A percentile compares a stretch with the other conserved stretches of the same genome.
Conservation (phyloP, 345 rosid species). For the Populus deltoides region DNA sequence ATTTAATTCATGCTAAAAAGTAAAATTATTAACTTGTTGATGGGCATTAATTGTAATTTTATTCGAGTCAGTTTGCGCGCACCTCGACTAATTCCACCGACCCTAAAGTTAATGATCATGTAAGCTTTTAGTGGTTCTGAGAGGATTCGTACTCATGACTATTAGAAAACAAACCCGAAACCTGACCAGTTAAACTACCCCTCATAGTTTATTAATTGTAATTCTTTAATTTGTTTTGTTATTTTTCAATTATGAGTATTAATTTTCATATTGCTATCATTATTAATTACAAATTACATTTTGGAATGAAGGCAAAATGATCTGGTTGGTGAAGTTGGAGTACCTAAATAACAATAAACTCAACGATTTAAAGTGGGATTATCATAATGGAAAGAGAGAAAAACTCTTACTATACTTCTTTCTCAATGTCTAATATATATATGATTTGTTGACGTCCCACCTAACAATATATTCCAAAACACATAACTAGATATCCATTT, state of each 20-base stretch:
- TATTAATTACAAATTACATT: not conserved
- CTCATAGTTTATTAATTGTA: too few relatives aligned
- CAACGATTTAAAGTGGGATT: not conserved
- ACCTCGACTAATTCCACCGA: accelerated
- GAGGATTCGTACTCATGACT: accelerated
- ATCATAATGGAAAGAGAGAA: not conserved
- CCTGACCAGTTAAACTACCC: accelerated
- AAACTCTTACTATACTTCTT: not conserved
- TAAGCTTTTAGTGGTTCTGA: accelerated
- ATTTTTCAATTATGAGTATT: not conserved
- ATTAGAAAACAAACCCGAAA: accelerated
- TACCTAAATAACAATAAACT: not conserved
- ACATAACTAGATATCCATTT: not conserved
- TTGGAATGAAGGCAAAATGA: not conserved
- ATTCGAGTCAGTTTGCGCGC: accelerated
- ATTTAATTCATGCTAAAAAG: too few relatives aligned
- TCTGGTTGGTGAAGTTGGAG: not conserved
- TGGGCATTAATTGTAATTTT: too few relatives aligned
- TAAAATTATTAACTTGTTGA: too few relatives aligned
- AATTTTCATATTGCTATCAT: not conserved
- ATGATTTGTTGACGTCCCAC: not conserved
- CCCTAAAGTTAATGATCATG: accelerated
- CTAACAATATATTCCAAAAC: not conserved
- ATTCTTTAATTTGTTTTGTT: too few relatives aligned
- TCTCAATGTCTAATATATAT: not conserved